Evolutionary conservation across 306 rosid species (phyloP).

Genomic region (Prosopis cineraria): DNA sequence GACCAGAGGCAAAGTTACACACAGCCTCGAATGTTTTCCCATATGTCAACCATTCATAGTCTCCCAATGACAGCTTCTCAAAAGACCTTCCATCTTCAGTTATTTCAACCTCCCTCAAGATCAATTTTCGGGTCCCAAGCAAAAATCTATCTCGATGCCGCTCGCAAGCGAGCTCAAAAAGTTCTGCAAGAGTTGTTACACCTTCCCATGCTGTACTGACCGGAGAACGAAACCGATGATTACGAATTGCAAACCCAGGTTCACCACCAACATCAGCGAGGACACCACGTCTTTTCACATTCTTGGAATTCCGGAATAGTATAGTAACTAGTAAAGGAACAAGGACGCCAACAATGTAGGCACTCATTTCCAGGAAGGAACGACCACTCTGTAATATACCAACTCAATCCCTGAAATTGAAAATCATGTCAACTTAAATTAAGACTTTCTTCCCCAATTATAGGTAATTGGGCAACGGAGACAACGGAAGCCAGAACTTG

Average conservation of each 20-base stretch:
- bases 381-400: background rate
- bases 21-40: slow-evolving; percentile 68
- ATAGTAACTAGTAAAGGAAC: slow-evolving; percentile 68
- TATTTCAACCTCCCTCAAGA: slow-evolving; percentile 61
- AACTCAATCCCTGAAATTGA: slow-evolving; percentile 36
- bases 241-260: slow-evolving; percentile 64
- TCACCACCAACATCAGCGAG: slow-evolving; percentile 71
- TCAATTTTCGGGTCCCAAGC: slow-evolving; percentile 81
- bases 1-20: slow-evolving; percentile 74
- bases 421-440: background rate
- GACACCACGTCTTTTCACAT: slow-evolving; percentile 63
- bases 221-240: slow-evolving; percentile 47
- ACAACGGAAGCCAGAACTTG: background rate
- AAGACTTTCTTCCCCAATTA: background rate
- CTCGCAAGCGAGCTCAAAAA: slow-evolving; percentile 73
- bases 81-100: slow-evolving; percentile 65
- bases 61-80: slow-evolving; percentile 90
- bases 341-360: slow-evolving; percentile 60
- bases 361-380: slow-evolving; percentile 46
- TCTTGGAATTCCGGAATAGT: slow-evolving; percentile 53
- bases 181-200: slow-evolving; percentile 76
- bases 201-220: slow-evolving; percentile 76
- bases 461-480: background rate
- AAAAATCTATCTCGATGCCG: slow-evolving; percentile 46
- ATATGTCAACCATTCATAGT: slow-evolving; percentile 80